Conservation (phyloP, 1,284 basidiomycete genomes). For the Ceratobasidium papillatum region DNA sequence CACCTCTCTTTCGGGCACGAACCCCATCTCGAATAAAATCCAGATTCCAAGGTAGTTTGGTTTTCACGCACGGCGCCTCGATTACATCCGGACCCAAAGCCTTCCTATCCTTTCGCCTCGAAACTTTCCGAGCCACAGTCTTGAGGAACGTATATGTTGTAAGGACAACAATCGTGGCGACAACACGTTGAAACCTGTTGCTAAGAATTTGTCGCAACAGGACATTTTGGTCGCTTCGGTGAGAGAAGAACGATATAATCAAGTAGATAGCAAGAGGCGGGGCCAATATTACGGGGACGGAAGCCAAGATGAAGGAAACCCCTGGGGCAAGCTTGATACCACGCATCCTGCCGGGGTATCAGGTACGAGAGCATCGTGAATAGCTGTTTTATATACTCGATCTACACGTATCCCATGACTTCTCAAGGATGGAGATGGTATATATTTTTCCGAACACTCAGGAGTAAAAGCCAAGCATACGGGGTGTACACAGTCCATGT, state of each 20-base stretch:
- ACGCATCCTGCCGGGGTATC: not conserved
- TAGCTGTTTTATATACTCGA: not conserved
- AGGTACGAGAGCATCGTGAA: not conserved
- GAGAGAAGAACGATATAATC: not conserved
- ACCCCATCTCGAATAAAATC: constrained; percentile 27
- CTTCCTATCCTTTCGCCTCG: constrained; percentile 9
- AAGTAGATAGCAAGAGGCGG: constrained; percentile 7
- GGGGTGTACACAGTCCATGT: not conserved
- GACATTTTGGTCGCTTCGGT: not conserved
- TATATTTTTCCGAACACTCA: not conserved
- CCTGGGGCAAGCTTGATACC: constrained; percentile 3
- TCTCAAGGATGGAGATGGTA: not conserved
- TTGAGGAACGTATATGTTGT: not conserved
- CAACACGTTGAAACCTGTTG: not conserved
- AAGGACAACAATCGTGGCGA: not conserved
- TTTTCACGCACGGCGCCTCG: constrained; percentile 16
- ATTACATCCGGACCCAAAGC: constrained; percentile 14
- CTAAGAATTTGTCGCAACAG: not conserved
- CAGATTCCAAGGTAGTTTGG: constrained; percentile 25
- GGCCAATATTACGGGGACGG: not conserved
- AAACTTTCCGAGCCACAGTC: not conserved
- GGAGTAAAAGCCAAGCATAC: not conserved
- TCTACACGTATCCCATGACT: not conserved
- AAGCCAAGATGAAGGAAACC: not conserved
- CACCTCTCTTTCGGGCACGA: constrained; percentile 12